A percentile compares a stretch with the other conserved stretches of the same genome.
phyloP scores from a whole-genome alignment of 2,329 filamentous ascomycete species.

The Chaetomiaceae sp. region DNA sequence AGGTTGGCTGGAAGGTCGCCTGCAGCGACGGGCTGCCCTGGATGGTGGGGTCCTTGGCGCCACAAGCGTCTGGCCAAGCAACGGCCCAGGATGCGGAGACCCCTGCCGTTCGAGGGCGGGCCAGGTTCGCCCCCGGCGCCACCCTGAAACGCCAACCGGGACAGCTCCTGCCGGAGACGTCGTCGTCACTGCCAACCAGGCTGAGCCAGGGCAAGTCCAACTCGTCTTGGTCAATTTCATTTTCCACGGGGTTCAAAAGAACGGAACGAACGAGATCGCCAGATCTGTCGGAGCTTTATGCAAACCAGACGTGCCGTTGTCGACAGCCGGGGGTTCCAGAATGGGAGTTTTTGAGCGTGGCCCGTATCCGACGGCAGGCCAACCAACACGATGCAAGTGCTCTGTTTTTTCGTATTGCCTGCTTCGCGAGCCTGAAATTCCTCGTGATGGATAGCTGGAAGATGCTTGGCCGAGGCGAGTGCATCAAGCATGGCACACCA shows the following conservation, averaged over 20 bases:
- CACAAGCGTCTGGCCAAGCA: conserved; percentile 20
- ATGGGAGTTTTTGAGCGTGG: too few relatives aligned
- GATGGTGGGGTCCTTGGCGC: conserved; percentile 1
- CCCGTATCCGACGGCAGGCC: too few relatives aligned
- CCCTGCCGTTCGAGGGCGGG: not conserved
- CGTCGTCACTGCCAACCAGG: not conserved
- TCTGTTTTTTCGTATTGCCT: too few relatives aligned
- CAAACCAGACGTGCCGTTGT: not conserved
- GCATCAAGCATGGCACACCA: not conserved
- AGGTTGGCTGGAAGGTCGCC: not conserved
- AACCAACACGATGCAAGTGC: too few relatives aligned
- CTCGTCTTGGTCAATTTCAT: not conserved
- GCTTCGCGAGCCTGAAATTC: too few relatives aligned
- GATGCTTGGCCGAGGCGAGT: not conserved
- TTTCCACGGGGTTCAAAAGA: not conserved
- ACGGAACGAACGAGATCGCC: not conserved
- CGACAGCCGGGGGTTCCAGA: not conserved
- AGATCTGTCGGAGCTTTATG: not conserved
- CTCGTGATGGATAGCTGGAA: too few relatives aligned
- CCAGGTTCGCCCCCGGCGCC: not conserved
- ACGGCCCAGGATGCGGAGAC: conserved; percentile 8
- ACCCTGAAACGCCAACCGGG: conserved; percentile 15
- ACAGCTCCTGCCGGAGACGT: conserved; percentile 3
- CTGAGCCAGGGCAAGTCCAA: too few relatives aligned
- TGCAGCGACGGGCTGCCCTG: not conserved